Evolutionary conservation across 2,329 filamentous ascomycete species (phyloP).

Genomic region (Ceratocystis cacaofunesta): DNA sequence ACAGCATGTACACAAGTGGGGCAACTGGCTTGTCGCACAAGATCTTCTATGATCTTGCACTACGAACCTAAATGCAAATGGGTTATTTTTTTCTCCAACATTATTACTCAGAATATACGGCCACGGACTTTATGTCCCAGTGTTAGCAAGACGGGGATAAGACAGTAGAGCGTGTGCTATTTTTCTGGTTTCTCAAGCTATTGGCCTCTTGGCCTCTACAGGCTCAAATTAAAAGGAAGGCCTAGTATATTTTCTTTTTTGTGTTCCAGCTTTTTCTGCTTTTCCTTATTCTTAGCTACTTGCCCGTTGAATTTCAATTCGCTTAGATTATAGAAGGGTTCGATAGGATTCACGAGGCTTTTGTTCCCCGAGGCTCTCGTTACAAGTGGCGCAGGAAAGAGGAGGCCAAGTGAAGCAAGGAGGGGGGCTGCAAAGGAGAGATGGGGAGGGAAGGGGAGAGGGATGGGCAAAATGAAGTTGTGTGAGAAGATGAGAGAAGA

Average conservation of each 20-base stretch:
- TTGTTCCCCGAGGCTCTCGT: background rate
- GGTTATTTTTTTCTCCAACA: no score
- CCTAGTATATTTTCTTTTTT: background rate
- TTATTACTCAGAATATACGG: no score
- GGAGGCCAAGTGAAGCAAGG: background rate
- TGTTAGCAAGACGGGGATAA: no score
- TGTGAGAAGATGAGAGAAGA: background rate
- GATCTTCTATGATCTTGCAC: no score
- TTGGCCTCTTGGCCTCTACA: background rate
- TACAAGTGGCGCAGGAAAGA: constrained; percentile 1
- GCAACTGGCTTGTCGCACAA: no score
- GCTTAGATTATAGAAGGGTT: background rate
- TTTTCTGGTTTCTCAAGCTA: background rate
- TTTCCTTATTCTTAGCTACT: background rate
- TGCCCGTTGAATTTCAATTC: background rate
- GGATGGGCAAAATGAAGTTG: background rate
- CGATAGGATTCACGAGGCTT: background rate
- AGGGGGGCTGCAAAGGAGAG: background rate
- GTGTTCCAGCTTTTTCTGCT: background rate
- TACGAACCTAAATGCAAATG: no score
- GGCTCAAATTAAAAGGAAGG: background rate
- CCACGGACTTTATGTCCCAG: no score
- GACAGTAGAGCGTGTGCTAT: no score
- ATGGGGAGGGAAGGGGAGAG: background rate
- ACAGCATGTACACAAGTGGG: no score